A percentile compares a stretch with the other conserved stretches of the same genome.
Evolutionary conservation across 768 basidiomycete species (phyloP).

Genomic region (Termitomyces titanicus): DNA sequence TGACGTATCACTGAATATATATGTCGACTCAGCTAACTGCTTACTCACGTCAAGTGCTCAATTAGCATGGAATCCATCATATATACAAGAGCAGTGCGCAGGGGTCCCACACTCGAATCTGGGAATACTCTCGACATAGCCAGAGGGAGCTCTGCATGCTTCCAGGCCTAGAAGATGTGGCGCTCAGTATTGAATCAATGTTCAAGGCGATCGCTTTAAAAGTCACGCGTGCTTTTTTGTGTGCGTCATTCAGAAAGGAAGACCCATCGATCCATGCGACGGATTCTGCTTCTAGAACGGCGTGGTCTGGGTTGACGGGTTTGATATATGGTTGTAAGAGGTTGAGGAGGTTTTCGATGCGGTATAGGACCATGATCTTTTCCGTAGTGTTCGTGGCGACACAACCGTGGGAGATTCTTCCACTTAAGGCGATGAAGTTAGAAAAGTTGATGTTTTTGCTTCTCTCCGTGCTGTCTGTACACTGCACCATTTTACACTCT

Average conservation of each 20-base stretch:
- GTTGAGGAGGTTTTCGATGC: too few relatives aligned
- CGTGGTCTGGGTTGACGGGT: constrained; percentile 5
- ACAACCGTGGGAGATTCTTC: too few relatives aligned
- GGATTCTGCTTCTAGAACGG: constrained; percentile 6
- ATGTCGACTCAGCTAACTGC: neutral
- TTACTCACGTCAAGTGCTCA: constrained; percentile 10
- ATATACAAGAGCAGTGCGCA: constrained; percentile 3
- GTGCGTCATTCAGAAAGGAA: constrained; percentile 6
- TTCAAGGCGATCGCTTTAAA: neutral
- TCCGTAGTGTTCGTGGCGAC: too few relatives aligned
- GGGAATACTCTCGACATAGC: constrained; percentile 8
- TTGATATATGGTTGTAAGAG: neutral
- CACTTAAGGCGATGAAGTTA: too few relatives aligned
- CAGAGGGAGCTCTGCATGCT: constrained; percentile 7
- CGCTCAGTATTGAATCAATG: too few relatives aligned
- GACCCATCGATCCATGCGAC: constrained; percentile 7
- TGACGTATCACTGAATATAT: too few relatives aligned
- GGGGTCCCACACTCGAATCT: neutral
- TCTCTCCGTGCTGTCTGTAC: too few relatives aligned
- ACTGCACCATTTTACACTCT: too few relatives aligned
- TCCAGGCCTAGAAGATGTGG: constrained; percentile 1
- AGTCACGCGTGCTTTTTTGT: constrained; percentile 6
- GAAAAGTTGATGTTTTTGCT: too few relatives aligned
- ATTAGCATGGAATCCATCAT: constrained; percentile 10
- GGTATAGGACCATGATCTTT: too few relatives aligned